These are phyloP conservation scores for Umbellularia californica DNA, from an alignment of 164 flowering plant species.

Conservation along the genomic window DNA sequence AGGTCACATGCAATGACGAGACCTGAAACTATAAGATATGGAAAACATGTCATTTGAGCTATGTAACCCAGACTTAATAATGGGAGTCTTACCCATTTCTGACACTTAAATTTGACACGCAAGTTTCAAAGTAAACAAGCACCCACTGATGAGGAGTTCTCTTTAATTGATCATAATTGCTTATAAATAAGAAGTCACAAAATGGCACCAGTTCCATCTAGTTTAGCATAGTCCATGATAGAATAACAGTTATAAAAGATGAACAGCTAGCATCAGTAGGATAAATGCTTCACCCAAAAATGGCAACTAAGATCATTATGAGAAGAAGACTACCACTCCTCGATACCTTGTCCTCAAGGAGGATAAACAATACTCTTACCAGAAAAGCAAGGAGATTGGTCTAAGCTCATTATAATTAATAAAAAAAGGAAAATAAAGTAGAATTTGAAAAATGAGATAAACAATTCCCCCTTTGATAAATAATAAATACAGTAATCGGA, in stretches of 20 bases:
- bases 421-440: background rate
- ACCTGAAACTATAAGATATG: constrained; percentile 53
- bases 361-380: background rate
- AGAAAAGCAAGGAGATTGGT: no score
- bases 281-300: background rate
- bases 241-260: background rate
- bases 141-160: background rate
- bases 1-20: constrained; percentile 88
- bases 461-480: background rate
- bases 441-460: background rate
- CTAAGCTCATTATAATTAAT: no score
- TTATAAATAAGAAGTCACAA: no score
- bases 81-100: background rate
- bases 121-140: no score
- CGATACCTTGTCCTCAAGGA: background rate
- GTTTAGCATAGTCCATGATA: background rate
- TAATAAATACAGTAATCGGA: no score
- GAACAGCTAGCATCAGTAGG: background rate
- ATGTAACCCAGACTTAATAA: no score
- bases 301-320: background rate
- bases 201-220: background rate
- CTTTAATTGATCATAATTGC: background rate
- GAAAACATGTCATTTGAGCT: background rate
- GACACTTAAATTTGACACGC: background rate
- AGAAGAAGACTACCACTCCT: background rate